Percentiles rank a stretch among this genome's conserved stretches.
These are phyloP conservation scores for Articulospora tetracladia DNA, from an alignment of 495 filamentous ascomycete genomes.

Conservation along the genomic window DNA sequence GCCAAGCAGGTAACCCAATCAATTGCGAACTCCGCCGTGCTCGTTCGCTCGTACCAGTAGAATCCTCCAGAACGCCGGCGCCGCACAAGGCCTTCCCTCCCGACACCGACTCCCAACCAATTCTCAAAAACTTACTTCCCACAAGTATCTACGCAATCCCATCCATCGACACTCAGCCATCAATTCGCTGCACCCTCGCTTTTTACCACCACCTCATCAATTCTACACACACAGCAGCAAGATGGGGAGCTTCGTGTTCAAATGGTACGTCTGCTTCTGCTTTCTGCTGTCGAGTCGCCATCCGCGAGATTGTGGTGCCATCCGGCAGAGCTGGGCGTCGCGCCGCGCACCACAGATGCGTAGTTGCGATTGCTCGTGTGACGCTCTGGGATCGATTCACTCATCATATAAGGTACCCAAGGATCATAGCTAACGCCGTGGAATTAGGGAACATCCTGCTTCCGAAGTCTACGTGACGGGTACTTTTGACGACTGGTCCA, in stretches of 20 bases:
- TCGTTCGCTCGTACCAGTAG: neutral
- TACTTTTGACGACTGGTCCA: constrained; percentile 91
- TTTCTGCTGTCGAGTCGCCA: neutral
- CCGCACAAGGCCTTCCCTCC: neutral
- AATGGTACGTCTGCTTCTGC: constrained; percentile 40
- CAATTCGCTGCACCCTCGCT: neutral
- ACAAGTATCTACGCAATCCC: neutral
- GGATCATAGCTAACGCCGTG: neutral
- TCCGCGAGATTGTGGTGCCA: neutral
- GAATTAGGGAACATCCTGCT: constrained; percentile 64
- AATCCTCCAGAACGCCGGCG: neutral
- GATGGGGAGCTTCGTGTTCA: constrained; percentile 53
- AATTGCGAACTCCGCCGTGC: neutral
- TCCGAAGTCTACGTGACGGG: constrained; percentile 92
- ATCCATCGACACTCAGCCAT: neutral
- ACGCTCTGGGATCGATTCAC: neutral
- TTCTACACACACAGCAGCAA: neutral
- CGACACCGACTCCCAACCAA: neutral
- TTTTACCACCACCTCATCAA: neutral
- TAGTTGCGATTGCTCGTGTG: neutral
- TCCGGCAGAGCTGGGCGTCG: neutral
- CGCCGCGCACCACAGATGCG: neutral
- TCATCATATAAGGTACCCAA: neutral
- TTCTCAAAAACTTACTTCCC: neutral
- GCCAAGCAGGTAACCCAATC: neutral